Conservation (phyloP, 129 eudicot species). For the Ambrosia trifida region DNA sequence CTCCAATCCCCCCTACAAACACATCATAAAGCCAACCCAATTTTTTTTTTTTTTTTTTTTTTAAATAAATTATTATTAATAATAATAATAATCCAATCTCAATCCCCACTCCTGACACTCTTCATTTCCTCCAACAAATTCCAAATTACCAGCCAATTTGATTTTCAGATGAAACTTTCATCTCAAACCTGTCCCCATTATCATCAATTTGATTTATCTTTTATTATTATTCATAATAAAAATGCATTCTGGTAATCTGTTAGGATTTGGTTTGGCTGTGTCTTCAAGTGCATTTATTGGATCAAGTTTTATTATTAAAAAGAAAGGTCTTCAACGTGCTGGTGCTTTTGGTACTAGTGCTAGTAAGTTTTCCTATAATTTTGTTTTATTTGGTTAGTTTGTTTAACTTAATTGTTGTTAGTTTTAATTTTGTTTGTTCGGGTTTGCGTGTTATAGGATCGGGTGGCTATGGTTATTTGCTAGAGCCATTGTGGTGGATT, state of each 20-base stretch:
- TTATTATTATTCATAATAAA: not conserved
- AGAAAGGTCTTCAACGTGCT: constrained; percentile 89
- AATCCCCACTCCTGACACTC: not conserved
- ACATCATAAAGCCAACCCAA: not conserved
- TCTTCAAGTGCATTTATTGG: constrained; percentile 91
- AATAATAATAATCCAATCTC: too few species aligned
- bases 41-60: too few species aligned
- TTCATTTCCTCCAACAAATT: constrained; percentile 5
- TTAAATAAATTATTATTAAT: too few species aligned
- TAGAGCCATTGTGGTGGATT: constrained; percentile 92
- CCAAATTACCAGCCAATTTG: constrained; percentile 4
- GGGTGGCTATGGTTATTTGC: constrained; percentile 89
- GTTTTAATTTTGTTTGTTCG: not conserved
- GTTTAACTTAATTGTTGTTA: not conserved
- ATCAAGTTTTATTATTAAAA: constrained; percentile 85
- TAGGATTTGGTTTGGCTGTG: constrained; percentile 79
- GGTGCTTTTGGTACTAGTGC: constrained; percentile 81
- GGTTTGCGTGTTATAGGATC: constrained; percentile 45
- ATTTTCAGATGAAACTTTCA: constrained; percentile 34
- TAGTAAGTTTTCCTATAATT: constrained; percentile 36
- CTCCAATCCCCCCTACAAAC: constrained; percentile 1
- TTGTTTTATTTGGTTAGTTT: not conserved
- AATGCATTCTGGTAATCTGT: constrained; percentile 66
- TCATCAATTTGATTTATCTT: not conserved
- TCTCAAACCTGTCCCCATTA: constrained; percentile 4